Percentiles rank a stretch among this genome's conserved stretches.
Conservation (phyloP, 2,329 filamentous ascomycete genomes). For the Massarina eburnea region DNA sequence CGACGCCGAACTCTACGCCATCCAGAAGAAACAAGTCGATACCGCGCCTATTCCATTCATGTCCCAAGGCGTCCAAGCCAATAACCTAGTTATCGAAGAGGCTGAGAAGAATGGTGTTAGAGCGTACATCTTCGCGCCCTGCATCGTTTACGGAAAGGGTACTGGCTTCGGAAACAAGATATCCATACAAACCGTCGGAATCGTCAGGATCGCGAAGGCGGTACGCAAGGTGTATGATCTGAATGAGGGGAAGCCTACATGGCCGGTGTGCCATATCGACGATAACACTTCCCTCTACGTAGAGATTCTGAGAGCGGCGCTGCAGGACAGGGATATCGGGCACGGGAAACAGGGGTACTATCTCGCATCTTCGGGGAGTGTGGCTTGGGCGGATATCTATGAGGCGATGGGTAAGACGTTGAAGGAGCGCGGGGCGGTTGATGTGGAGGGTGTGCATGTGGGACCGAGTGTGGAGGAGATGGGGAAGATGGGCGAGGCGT, state of each 20-base stretch:
- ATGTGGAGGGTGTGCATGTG: constrained; percentile 37
- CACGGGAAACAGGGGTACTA: constrained; percentile 53
- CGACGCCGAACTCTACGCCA: constrained; percentile 47
- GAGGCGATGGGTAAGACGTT: constrained; percentile 48
- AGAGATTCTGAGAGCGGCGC: constrained; percentile 48
- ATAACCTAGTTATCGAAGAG: constrained; percentile 49
- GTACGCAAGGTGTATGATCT: constrained; percentile 47
- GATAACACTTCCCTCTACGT: constrained; percentile 54
- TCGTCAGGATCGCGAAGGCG: constrained; percentile 50
- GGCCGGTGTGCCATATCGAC: constrained; percentile 56
- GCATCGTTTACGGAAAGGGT: constrained; percentile 56
- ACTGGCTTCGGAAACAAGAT: constrained; percentile 54
- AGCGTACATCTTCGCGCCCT: constrained; percentile 57
- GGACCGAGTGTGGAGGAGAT: constrained; percentile 41
- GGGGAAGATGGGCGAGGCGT: constrained; percentile 46
- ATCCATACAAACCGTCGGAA: constrained; percentile 55
- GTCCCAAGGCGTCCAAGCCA: constrained; percentile 44
- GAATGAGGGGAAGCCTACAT: constrained; percentile 46
- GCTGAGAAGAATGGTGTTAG: constrained; percentile 47
- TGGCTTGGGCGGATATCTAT: constrained; percentile 57
- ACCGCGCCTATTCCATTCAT: constrained; percentile 7
- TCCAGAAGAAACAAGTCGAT: constrained; percentile 46
- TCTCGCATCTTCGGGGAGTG: constrained; percentile 51
- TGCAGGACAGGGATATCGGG: constrained; percentile 41
- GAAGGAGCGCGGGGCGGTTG: constrained; percentile 44